Base-by-base conservation (phyloP, 495 filamentous ascomycete species). In the Lasiosphaeria hispida region DNA sequence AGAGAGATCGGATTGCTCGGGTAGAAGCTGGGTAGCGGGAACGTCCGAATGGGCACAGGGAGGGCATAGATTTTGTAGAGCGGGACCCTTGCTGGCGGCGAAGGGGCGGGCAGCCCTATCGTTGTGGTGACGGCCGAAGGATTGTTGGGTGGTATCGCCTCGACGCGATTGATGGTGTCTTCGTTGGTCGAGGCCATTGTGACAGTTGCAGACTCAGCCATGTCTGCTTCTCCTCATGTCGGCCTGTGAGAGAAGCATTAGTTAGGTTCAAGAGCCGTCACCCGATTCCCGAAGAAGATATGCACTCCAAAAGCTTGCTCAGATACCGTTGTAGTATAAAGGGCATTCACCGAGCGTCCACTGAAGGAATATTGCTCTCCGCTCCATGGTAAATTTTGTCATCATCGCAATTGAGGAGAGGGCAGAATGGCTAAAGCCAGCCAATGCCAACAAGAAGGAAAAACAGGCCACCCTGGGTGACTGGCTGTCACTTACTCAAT, bases 281-380 rank as follows among this genome's bases (percentile, higher is more conserved):
- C 11, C 23, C 23, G 23, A 30, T 30, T 15, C 33, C 19, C 13
- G 15, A 30, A 39, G 13, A 38, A 30, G 34, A 59, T 48, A 7
- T 54, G 30, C 30, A 9, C 47, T 48, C 36, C 10, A 19, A 15
- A 34, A 41, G 0, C 13, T 67, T 67, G 68, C 66, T 96, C 92
- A 96, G 92, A 96, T 96, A 96, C 92, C 92, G 92, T 96, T 95
- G 92, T 96, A 96, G 92, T 96, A 91, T 83, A 71, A 81, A 83
- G 75, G 77, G 79, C 83, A 77, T 80, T 81, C 91, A 96, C 79
- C 67, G 88, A 83, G 82, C 79, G 76, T 84, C 75, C 78, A 71
- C 84, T 85, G 90, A 88, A 71, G 64, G 30, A 71, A 53, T 85
- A 87, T 79, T 80, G 74, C 70, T 81, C 82, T 85, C 78, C 75